These are phyloP conservation scores for Phyllosticta citribraziliensis DNA, from an alignment of 2,329 filamentous ascomycete genomes.

Conservation along the genomic window DNA sequence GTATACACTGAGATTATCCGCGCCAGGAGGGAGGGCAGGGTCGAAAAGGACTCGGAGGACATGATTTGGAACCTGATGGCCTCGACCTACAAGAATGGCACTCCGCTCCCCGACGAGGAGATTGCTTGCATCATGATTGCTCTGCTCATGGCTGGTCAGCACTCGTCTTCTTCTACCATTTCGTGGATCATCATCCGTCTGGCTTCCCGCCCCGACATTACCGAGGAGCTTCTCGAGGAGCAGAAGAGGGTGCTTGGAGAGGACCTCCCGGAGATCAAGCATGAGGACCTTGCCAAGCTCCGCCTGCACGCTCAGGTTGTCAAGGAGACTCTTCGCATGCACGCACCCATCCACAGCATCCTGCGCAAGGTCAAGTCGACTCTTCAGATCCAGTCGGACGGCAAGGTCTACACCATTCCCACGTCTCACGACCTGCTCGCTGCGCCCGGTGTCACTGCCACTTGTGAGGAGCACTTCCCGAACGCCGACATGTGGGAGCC, in stretches of 20 bases:
- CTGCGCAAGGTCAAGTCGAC: slow-evolving; percentile 85
- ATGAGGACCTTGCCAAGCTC: slow-evolving; percentile 68
- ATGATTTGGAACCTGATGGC: slow-evolving; percentile 90
- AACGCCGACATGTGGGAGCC: slow-evolving; percentile 79
- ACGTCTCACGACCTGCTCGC: slow-evolving; percentile 72
- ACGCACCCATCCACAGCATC: slow-evolving; percentile 91
- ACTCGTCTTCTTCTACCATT: slow-evolving; percentile 75
- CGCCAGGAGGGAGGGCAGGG: slow-evolving; percentile 50
- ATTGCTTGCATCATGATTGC: slow-evolving; percentile 92
- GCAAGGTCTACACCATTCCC: slow-evolving; percentile 75
- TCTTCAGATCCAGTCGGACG: slow-evolving; percentile 60
- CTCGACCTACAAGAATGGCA: slow-evolving; percentile 75
- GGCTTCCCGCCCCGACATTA: slow-evolving; percentile 64
- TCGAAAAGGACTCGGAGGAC: slow-evolving; percentile 51
- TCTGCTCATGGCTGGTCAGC: slow-evolving; percentile 83
- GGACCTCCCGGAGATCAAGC: slow-evolving; percentile 64
- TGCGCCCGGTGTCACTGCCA: slow-evolving; percentile 71
- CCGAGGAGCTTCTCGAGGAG: slow-evolving; percentile 75
- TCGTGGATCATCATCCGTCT: slow-evolving; percentile 79
- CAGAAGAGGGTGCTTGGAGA: slow-evolving; percentile 64
- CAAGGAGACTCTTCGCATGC: slow-evolving; percentile 84
- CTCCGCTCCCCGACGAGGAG: slow-evolving; percentile 68
- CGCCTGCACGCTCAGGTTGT: slow-evolving; percentile 75
- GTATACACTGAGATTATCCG: slow-evolving; percentile 76
- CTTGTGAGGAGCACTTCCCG: slow-evolving; percentile 67